These are phyloP conservation scores for Raphanus sativus DNA, from an alignment of 345 rosid species.

Conservation along the genomic window DNA sequence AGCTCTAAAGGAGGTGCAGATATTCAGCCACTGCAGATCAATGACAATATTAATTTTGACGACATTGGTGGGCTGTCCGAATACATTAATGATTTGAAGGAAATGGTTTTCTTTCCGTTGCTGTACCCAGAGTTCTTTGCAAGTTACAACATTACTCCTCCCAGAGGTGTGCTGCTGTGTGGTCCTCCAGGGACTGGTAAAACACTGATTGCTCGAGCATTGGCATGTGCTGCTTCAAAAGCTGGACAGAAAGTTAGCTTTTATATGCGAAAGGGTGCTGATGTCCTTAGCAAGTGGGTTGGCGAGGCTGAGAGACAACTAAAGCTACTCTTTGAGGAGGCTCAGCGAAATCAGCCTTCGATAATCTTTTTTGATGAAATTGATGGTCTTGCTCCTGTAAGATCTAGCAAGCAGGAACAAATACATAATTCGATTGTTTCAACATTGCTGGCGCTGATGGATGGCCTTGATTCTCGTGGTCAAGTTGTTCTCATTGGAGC, in stretches of 20 bases:
- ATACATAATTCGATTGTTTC: constrained; percentile 99
- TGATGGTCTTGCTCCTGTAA: constrained; percentile 99
- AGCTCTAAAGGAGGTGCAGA: constrained; percentile 99
- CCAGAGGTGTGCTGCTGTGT: constrained; percentile 95
- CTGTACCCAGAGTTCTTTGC: constrained; percentile 98
- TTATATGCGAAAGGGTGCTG: constrained; percentile 99
- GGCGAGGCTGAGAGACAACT: constrained; percentile 99
- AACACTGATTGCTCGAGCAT: constrained; percentile 97
- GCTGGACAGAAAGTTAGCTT: constrained; percentile 99
- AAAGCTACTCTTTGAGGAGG: constrained; percentile 97
- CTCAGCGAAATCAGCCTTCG: constrained; percentile 97
- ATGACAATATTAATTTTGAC: constrained; percentile 86
- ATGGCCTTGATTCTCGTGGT: constrained; percentile 99
- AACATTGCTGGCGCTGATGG: constrained; percentile 98
- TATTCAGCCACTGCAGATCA: constrained; percentile 98
- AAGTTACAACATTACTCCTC: constrained; percentile 93
- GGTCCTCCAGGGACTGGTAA: constrained; percentile 99
- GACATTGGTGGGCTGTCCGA: constrained; percentile 97
- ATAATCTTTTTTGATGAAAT: constrained; percentile 98
- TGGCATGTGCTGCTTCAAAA: constrained; percentile 99
- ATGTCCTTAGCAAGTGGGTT: constrained; percentile 99
- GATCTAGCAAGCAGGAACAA: constrained; percentile 99
- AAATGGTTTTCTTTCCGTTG: constrained; percentile 98
- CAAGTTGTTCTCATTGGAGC: constrained; percentile 99
- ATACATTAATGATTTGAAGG: constrained; percentile 94